Conservation (phyloP, 2,329 filamentous ascomycete species). For the Huntiella omanensis region DNA sequence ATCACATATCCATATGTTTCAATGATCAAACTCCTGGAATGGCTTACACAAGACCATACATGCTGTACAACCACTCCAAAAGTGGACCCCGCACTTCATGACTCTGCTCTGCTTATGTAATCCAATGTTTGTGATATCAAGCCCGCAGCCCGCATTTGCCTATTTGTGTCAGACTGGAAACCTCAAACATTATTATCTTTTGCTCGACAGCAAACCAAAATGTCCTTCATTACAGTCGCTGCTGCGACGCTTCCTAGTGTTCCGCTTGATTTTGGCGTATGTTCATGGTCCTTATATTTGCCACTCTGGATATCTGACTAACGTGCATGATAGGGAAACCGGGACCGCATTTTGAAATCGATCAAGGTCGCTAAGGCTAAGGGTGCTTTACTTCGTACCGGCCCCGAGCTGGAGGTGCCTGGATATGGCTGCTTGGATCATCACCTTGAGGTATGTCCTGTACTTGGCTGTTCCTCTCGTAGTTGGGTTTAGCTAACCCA, state of each 20-base stretch:
- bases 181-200: background rate
- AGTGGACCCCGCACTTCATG: too few relatives aligned
- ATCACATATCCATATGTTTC: too few relatives aligned
- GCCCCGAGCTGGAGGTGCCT: slow-evolving; percentile 27
- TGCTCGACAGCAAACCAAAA: slow-evolving; percentile 6
- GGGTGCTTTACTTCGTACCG: slow-evolving; percentile 42
- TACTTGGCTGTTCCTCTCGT: too few relatives aligned
- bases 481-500: background rate
- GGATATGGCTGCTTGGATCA: slow-evolving; percentile 20
- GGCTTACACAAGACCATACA: too few relatives aligned
- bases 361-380: slow-evolving; percentile 39
- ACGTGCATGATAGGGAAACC: slow-evolving; percentile 28
- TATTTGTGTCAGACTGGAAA: background rate
- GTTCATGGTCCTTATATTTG: background rate
- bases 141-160: background rate
- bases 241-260: slow-evolving; percentile 20
- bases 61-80: too few relatives aligned
- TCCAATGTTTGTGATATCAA: background rate
- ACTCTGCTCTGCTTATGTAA: background rate
- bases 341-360: slow-evolving; percentile 41
- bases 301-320: background rate
- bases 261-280: slow-evolving; percentile 35
- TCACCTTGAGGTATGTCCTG: slow-evolving; percentile 14
- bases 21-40: too few relatives aligned
- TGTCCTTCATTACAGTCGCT: slow-evolving; percentile 20